These are phyloP conservation scores for Elongisporangium anandrum DNA, from an alignment of 352 stramenopile species.

Conservation along the genomic window DNA sequence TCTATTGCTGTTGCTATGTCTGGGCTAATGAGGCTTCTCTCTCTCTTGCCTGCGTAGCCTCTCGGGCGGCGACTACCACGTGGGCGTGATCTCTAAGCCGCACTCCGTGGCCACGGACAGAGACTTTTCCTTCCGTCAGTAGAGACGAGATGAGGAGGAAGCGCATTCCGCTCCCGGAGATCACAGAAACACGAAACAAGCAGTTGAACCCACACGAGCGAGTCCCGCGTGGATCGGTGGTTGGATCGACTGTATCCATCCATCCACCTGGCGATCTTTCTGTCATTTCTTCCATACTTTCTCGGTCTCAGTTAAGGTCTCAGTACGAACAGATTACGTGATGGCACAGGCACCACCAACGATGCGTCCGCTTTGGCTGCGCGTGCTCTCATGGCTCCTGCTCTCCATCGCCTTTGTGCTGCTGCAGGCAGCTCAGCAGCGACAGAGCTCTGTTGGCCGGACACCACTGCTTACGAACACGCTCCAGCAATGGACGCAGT, in stretches of 20 bases:
- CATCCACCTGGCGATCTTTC: background rate
- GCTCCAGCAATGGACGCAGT: background rate
- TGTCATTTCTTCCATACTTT: background rate
- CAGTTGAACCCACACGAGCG: background rate
- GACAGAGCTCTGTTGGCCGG: background rate
- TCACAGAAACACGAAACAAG: constrained; percentile 3
- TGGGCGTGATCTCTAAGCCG: constrained; percentile 73
- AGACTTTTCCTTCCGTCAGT: constrained; percentile 79
- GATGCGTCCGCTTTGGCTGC: no score
- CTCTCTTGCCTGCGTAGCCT: constrained; percentile 28
- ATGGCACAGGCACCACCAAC: no score
- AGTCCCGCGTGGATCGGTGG: no score
- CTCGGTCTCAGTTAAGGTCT: background rate
- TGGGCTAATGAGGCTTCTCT: constrained; percentile 1
- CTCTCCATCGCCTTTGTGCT: background rate
- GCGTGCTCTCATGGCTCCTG: background rate
- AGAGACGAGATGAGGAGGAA: constrained; percentile 12
- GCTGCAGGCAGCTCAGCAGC: background rate
- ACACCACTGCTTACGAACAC: background rate
- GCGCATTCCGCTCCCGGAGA: background rate
- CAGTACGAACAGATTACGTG: no score
- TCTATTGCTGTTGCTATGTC: background rate
- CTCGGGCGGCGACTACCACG: constrained; percentile 85
- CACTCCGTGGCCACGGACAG: constrained; percentile 67
- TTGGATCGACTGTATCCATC: no score